Conservation (phyloP, 1,284 basidiomycete species). For the Ceratobasidium sp. region DNA sequence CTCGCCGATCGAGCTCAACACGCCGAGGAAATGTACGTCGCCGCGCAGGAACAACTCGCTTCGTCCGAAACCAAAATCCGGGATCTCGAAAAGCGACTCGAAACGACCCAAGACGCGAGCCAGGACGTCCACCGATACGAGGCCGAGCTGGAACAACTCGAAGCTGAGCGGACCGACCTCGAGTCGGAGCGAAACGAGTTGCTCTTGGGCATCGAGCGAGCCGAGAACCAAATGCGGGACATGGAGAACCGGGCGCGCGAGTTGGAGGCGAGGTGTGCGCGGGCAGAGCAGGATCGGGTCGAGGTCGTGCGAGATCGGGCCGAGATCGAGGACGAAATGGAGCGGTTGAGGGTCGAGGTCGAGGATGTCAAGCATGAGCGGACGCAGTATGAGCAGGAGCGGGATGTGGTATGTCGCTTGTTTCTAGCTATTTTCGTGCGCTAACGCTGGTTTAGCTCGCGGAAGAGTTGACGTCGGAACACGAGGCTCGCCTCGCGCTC, state of each 20-base stretch:
- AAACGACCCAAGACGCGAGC: not conserved
- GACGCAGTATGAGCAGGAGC: conserved; percentile 16
- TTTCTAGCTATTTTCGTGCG: not conserved
- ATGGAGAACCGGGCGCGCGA: conserved; percentile 7
- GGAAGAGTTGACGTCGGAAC: conserved; percentile 2
- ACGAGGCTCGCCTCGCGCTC: conserved; percentile 11
- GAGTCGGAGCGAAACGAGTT: conserved; percentile 14
- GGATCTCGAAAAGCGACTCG: not conserved
- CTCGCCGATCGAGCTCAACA: conserved; percentile 26
- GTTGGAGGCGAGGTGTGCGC: conserved; percentile 14
- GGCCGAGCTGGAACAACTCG: not conserved
- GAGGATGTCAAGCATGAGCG: conserved; percentile 22
- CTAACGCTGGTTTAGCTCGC: conserved; percentile 3
- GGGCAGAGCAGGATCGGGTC: conserved; percentile 13
- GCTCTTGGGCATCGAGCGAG: conserved; percentile 1
- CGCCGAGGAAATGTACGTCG: conserved; percentile 32
- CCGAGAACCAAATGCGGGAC: conserved; percentile 12
- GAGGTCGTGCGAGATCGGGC: conserved; percentile 21
- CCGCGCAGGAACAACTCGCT: conserved; percentile 11
- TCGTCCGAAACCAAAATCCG: not conserved
- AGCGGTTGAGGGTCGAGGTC: conserved; percentile 15
- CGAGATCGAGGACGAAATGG: conserved; percentile 33
- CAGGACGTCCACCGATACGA: not conserved
- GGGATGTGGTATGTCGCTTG: conserved; percentile 6
- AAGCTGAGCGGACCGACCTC: not conserved